Conservation (phyloP, 176 grass and related monocot species). For the Miscanthus lutarioriparius region DNA sequence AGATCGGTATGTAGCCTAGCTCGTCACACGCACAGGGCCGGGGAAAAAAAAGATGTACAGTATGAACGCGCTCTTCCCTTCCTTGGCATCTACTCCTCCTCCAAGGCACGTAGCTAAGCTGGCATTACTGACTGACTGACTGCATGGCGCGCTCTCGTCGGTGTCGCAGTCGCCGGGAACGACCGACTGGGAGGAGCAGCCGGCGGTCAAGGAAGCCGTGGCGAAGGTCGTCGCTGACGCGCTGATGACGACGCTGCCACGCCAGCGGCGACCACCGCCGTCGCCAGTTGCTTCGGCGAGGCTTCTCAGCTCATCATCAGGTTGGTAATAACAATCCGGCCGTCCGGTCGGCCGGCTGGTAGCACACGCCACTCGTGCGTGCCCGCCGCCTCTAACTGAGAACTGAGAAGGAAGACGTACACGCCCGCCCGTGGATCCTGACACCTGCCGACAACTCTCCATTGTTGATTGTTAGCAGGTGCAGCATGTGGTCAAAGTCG, state of each 20-base stretch:
- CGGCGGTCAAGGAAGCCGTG: conserved; percentile 27
- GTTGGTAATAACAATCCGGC: neutral
- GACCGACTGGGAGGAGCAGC: conserved; percentile 4
- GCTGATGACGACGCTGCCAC: neutral
- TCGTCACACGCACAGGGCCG: neutral
- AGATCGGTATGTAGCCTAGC: neutral
- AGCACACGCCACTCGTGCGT: no score
- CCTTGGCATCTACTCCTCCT: no score
- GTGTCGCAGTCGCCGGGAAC: neutral
- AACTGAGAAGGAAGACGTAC: no score
- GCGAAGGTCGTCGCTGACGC: conserved; percentile 25
- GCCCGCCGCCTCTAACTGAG: no score
- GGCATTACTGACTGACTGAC: no score
- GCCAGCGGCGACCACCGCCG: neutral
- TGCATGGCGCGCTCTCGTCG: no score
- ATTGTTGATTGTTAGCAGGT: no score
- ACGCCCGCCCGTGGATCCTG: no score
- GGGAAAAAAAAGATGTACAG: neutral
- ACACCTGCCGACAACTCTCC: no score
- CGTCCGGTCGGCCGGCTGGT: no score
- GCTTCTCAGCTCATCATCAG: neutral
- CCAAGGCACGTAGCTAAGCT: no score
- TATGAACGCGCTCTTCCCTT: neutral
- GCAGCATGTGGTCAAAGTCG: no score
- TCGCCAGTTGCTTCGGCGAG: neutral